Conservation (phyloP, 805 yeast genomes). For the Wickerhamomyces tratensis region DNA sequence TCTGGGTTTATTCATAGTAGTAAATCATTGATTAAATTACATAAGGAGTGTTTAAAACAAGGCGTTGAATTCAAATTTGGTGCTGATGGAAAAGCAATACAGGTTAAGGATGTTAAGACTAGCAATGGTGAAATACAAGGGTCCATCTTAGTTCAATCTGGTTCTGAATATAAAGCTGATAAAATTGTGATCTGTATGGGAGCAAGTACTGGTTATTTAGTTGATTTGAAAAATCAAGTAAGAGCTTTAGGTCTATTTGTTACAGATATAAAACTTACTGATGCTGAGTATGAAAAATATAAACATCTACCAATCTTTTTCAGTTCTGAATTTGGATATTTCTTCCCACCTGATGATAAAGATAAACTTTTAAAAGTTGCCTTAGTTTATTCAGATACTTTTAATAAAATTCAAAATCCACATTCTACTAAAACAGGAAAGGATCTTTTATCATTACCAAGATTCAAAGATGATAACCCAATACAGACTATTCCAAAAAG, state of each 20-base stretch:
- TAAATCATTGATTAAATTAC: constrained; percentile 24
- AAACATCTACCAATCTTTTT: constrained; percentile 32
- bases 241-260: constrained; percentile 28
- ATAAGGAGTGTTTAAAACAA: constrained; percentile 15
- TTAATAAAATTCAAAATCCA: constrained; percentile 13
- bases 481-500: constrained; percentile 24
- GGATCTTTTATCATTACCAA: constrained; percentile 23
- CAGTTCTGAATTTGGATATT: constrained; percentile 32
- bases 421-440: constrained; percentile 4
- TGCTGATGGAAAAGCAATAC: constrained; percentile 15
- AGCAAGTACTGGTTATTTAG: constrained; percentile 25
- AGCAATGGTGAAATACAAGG: not conserved
- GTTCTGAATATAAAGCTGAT: constrained; percentile 17
- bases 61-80: constrained; percentile 30
- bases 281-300: constrained; percentile 24
- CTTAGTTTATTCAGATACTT: constrained; percentile 19
- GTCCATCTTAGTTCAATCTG: constrained; percentile 17
- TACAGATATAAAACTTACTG: constrained; percentile 26
- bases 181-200: constrained; percentile 26
- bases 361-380: constrained; percentile 29
- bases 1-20: constrained; percentile 35
- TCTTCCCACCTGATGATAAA: constrained; percentile 36
- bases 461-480: constrained; percentile 20
- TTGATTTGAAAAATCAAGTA: constrained; percentile 22
- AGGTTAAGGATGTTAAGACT: constrained; percentile 3